Base-by-base conservation (phyloP, 805 yeast species). In the Jamesozyma lodderae region DNA sequence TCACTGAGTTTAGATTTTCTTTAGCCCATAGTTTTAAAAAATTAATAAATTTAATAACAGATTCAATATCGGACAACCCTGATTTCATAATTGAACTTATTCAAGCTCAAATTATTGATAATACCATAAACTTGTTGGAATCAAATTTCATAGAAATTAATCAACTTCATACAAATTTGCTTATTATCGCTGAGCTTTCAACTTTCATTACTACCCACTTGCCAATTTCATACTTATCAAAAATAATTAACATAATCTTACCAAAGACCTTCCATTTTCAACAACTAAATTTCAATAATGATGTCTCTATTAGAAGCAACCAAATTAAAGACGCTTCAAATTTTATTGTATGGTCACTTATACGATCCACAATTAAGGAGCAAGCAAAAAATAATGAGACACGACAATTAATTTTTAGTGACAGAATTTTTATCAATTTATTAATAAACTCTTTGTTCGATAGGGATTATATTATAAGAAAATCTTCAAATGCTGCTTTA, bases 261-360 rank as follows among this genome's bases (percentile, higher is more conserved):
- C 67, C 67, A 18, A 51, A 46, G 14, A 66, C 77, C 0, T 57
- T 80, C 3, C 76, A 70, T 42, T 70, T 82, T 36, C 80, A 79
- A 40, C 84, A 79, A 44, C 62, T 66, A 21, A 59, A 70, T 33
- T 50, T 75, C 6, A 71, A 77, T 0, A 62, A 65, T 17, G 10
- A n/a, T 14, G 20, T 36, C n/a, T 24, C 25, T 1, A 62, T 76
- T 0, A 55, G 72, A 6, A 94, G 94, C 0, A 60, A 72, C 2
- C 85, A 79, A 47, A 70, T 90, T 1, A 68, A 94, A 41, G 97
- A 88, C 57, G 77, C 96, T 0, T 76, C 90, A 0, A 82, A 94
- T 57, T 88, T 81, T 51, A 74, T 83, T 0, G 60, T 76, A n/a
- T 88, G 97, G 97, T 73, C 94, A 0, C 38, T 81, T 14, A 68